Conservation (phyloP, 2,329 filamentous ascomycete genomes). For the Penicillium sumatraense region DNA sequence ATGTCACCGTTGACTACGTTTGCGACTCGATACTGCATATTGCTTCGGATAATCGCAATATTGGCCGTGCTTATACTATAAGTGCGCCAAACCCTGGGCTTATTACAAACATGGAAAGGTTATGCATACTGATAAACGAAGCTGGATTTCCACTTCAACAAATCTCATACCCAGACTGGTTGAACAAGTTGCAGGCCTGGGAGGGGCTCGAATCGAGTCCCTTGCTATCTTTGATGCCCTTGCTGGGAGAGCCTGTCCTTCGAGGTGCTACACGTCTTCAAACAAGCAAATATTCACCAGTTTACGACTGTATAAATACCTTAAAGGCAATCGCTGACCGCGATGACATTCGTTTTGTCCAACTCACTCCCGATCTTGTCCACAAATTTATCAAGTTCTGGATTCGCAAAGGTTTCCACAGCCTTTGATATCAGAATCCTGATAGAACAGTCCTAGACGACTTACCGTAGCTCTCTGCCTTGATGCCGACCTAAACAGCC, state of each 20-base stretch:
- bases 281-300: slow-evolving; percentile 11
- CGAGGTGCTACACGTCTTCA: slow-evolving; percentile 31
- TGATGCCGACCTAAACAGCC: no score
- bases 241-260: slow-evolving; percentile 45
- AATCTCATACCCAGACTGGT: slow-evolving; percentile 1
- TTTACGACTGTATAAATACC: slow-evolving; percentile 13
- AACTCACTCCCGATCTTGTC: slow-evolving; percentile 1
- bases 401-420: not conserved
- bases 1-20: slow-evolving; percentile 19
- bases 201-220: slow-evolving; percentile 3
- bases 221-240: slow-evolving; percentile 32
- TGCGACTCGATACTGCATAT: slow-evolving; percentile 14
- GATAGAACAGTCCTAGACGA: no score
- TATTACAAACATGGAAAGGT: slow-evolving; percentile 15
- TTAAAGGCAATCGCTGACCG: slow-evolving; percentile 10
- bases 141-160: slow-evolving; percentile 4
- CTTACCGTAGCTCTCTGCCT: no score
- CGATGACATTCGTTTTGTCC: slow-evolving; percentile 4
- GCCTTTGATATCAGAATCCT: not conserved
- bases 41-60: slow-evolving; percentile 6
- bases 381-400: not conserved
- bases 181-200: not conserved
- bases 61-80: slow-evolving; percentile 19
- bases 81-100: slow-evolving; percentile 9
- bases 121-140: slow-evolving; percentile 3